Evolutionary conservation across 2,329 filamentous ascomycete genomes (phyloP).

Genomic region (Aspergillus clavatus): DNA sequence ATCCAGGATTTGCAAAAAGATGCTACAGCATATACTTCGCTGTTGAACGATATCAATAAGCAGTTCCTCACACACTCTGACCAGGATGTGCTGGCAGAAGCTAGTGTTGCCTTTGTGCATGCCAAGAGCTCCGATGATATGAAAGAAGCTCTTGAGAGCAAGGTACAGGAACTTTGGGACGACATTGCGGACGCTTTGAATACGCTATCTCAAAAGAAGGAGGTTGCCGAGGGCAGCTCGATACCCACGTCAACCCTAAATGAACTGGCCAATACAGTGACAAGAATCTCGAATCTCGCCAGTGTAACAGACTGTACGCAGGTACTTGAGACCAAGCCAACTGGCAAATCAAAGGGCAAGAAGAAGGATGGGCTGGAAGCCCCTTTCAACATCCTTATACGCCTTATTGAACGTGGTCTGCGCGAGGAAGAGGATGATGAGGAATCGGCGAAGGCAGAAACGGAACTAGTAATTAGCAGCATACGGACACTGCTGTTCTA

Average conservation of each 20-base stretch:
- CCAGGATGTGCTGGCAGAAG: conserved; percentile 77
- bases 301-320: conserved; percentile 74
- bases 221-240: conserved; percentile 66
- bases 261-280: conserved; percentile 67
- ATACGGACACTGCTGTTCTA: conserved; percentile 78
- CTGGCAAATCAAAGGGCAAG: conserved; percentile 32
- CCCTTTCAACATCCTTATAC: conserved; percentile 63
- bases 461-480: conserved; percentile 69
- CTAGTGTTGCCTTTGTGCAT: conserved; percentile 74
- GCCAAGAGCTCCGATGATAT: conserved; percentile 83
- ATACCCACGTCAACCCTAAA: conserved; percentile 61
- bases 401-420: conserved; percentile 68
- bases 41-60: conserved; percentile 87
- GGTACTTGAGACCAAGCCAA: conserved; percentile 58
- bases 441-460: conserved; percentile 70
- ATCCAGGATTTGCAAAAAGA: conserved; percentile 88
- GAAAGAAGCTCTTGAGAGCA: conserved; percentile 76
- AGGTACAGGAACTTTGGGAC: conserved; percentile 80
- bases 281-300: conserved; percentile 75
- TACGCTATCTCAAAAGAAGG: conserved; percentile 64
- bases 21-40: conserved; percentile 68
- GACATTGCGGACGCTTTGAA: conserved; percentile 70
- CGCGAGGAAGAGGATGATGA: conserved; percentile 59
- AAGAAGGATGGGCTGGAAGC: conserved; percentile 37
- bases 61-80: conserved; percentile 94